phyloP scores from a whole-genome alignment of 2,329 filamentous ascomycete genomes.

The Neurospora sp. region DNA sequence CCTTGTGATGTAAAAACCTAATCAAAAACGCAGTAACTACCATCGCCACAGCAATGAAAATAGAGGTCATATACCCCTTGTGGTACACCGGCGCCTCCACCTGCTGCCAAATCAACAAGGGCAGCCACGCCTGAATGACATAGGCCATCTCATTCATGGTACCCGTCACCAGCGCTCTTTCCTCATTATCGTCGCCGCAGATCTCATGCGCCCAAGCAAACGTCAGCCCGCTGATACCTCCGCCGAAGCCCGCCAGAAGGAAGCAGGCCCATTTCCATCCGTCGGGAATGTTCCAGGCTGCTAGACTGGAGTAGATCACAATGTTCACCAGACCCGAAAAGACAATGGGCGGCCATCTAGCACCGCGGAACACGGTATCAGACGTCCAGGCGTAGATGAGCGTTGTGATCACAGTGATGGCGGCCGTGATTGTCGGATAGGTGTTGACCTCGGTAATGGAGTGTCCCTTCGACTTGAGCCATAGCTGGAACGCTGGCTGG shows the following conservation, averaged over 20 bases:
- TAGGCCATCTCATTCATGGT: conserved; percentile 63
- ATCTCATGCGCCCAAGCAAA: conserved; percentile 29
- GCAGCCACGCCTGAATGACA: conserved; percentile 60
- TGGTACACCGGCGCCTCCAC: conserved; percentile 50
- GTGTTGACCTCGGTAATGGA: conserved; percentile 34
- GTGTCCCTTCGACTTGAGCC: conserved; percentile 36
- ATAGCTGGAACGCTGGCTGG: conserved; percentile 46
- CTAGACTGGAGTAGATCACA: conserved; percentile 29
- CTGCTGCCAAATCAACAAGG: conserved; percentile 56
- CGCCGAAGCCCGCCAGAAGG: conserved; percentile 42
- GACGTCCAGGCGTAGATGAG: conserved; percentile 58
- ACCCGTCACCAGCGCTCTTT: conserved; percentile 33
- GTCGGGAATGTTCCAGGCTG: conserved; percentile 34
- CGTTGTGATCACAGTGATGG: conserved; percentile 46
- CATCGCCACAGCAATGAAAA: conserved; percentile 36
- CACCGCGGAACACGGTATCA: conserved; percentile 48
- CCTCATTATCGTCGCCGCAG: conserved; percentile 23
- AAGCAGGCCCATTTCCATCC: conserved; percentile 57
- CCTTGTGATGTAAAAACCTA: conserved; percentile 34
- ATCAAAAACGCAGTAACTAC: conserved; percentile 42
- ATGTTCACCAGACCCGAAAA: conserved; percentile 39
- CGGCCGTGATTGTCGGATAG: conserved; percentile 50
- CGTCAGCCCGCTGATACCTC: conserved; percentile 35
- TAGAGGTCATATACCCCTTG: conserved; percentile 50
- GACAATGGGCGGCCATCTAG: conserved; percentile 54